Evolutionary conservation across 495 filamentous ascomycete species (phyloP), one percentile per base, ranked within the genome.

Genomic region (Talaromyces borbonicus): DNA sequence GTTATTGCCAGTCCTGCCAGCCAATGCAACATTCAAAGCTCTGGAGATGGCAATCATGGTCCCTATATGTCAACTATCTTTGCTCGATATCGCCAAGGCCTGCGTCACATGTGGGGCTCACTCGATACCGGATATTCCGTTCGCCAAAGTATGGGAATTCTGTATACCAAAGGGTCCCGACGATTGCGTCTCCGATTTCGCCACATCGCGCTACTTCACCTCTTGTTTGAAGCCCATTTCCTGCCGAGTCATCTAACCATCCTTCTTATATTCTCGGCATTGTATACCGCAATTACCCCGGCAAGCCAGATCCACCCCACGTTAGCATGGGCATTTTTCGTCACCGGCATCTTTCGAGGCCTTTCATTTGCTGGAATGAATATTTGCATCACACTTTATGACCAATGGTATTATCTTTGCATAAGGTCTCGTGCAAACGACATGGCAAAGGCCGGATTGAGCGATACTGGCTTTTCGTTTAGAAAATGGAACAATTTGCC

Each of bases 31-130:
- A 73, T 84, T 30, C 74, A 72, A 23, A 74, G 75, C 33, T 68
- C 75, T 19, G 62, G 67, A 5, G 56, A 56, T 27, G 74, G 66
- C 25, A 39, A 75, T 18, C 52, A 54, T n/a, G 74, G 78, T 16
- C 54, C 55, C 22, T 57, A 73, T 9, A 41, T 68, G n/a, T 63
- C 63, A 23, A 79, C 78, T 42, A 64, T 75, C 49, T 36, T 57
- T 9, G 80, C 79, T 11, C 73, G 81, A 18, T 85, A 83, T 56
- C 74, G 71, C 52, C 81, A 85, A 62, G 80, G 74, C 5, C 47
- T 81, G 29, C 65, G 81, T 49, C 81, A 85, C 63, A 85, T 85
- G 81, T 84, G 80, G 81, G 81, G 81, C 52, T 70, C 78, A 33
- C 60, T 85, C 5, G 81, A 85, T 48, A 75, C 73, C 11, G 81